A percentile compares a stretch with the other conserved stretches of the same genome.
Conservation (phyloP, 2,329 filamentous ascomycete genomes). For the Botryosphaeria dothidea region DNA sequence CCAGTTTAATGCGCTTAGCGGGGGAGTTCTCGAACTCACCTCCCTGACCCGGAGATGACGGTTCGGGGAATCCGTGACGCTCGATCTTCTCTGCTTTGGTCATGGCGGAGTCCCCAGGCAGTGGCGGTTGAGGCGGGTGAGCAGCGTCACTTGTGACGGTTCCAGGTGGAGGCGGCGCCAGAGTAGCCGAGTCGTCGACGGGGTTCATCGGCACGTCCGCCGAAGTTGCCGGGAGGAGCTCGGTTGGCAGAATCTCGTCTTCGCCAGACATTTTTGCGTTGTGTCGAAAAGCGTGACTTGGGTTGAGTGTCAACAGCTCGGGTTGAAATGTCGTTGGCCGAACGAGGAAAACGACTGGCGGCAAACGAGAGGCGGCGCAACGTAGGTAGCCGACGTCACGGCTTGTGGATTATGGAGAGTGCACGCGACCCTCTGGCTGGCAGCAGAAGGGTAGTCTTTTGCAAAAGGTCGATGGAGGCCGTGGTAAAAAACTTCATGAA, state of each 20-base stretch:
- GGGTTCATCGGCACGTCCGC: background rate
- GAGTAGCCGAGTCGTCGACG: background rate
- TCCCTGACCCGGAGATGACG: conserved; percentile 24
- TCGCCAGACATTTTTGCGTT: conserved; percentile 8
- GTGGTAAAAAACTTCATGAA: conserved; percentile 11
- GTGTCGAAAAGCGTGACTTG: conserved; percentile 1
- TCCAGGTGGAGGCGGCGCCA: conserved; percentile 11
- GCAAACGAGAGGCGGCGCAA: background rate
- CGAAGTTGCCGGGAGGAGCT: background rate
- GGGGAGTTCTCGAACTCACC: conserved; percentile 36
- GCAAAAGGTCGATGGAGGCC: background rate
- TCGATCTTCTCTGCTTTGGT: conserved; percentile 45
- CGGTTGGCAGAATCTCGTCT: background rate
- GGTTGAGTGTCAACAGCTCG: background rate
- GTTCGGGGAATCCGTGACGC: conserved; percentile 28
- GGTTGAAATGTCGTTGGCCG: conserved; percentile 5
- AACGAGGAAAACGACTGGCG: background rate
- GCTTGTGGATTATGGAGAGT: background rate
- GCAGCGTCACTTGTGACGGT: conserved; percentile 22
- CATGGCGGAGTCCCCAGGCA: conserved; percentile 38
- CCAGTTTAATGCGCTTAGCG: conserved; percentile 20
- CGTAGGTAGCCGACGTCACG: background rate
- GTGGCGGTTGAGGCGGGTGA: conserved; percentile 36
- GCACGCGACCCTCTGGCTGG: background rate
- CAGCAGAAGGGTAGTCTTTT: background rate